Evolutionary conservation across 768 basidiomycete species (phyloP).

Genomic region (Mycena crocata): DNA sequence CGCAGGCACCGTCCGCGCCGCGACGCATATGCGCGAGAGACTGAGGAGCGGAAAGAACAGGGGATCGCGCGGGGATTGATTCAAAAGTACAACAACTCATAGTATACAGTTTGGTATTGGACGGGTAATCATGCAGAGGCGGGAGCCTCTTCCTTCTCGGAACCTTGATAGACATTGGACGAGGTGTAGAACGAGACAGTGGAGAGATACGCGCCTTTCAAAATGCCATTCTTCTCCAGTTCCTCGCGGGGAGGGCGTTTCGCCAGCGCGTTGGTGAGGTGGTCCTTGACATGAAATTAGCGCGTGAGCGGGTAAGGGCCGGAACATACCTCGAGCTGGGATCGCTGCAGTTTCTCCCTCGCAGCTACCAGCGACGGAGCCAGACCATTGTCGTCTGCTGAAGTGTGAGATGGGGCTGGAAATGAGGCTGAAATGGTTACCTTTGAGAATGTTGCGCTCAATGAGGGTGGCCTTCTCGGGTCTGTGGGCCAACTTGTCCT

Average conservation of each 20-base stretch:
- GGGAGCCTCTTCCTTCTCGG: conserved; percentile 30
- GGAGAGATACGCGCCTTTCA: conserved; percentile 46
- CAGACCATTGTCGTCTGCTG: conserved; percentile 68
- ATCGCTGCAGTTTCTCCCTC: conserved; percentile 67
- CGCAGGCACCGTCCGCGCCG: conserved; percentile 76
- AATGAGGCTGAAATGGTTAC: conserved; percentile 41
- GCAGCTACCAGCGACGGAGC: conserved; percentile 71
- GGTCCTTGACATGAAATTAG: conserved; percentile 56
- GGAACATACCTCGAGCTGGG: conserved; percentile 66
- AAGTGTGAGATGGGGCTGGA: background rate
- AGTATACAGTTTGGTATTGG: conserved; percentile 24
- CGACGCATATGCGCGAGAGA: conserved; percentile 60
- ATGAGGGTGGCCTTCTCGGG: conserved; percentile 73
- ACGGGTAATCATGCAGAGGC: conserved; percentile 22
- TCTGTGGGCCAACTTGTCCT: conserved; percentile 63
- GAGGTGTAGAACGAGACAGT: background rate
- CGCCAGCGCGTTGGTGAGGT: conserved; percentile 70
- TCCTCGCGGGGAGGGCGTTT: conserved; percentile 70
- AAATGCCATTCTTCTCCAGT: conserved; percentile 73
- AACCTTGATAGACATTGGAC: conserved; percentile 9
- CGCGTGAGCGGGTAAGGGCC: background rate
- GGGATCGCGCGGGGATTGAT: conserved; percentile 29
- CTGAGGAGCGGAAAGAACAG: conserved; percentile 52
- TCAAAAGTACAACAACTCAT: conserved; percentile 29
- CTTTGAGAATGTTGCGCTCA: conserved; percentile 79